Evolutionary conservation across 352 stramenopile species (phyloP).

Genomic region (Peronospora farinosa): DNA sequence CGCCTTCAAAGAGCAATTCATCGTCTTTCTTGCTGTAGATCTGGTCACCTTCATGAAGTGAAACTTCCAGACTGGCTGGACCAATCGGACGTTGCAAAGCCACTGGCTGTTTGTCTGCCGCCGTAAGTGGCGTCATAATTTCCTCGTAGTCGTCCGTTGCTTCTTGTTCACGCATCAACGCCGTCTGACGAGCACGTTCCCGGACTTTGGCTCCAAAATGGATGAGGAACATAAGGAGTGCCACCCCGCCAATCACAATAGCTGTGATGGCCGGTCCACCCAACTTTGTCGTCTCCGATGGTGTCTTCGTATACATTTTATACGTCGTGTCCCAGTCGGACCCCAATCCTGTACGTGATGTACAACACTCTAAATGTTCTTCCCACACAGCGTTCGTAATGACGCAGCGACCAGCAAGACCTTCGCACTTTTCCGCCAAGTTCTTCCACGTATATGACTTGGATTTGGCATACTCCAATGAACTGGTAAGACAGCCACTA

Average conservation of each 20-base stretch:
- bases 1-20: slow-evolving; percentile 83
- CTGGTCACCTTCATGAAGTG: slow-evolving; percentile 81
- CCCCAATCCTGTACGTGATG: slow-evolving; percentile 35
- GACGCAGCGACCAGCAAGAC: slow-evolving; percentile 66
- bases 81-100: slow-evolving; percentile 61
- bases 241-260: slow-evolving; percentile 82
- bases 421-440: slow-evolving; percentile 72
- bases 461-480: slow-evolving; percentile 70
- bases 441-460: slow-evolving; percentile 82
- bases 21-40: slow-evolving; percentile 83
- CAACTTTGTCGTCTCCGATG: slow-evolving; percentile 45
- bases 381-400: slow-evolving; percentile 84
- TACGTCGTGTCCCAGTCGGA: slow-evolving; percentile 72
- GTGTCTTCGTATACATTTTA: slow-evolving; percentile 56
- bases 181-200: slow-evolving; percentile 72
- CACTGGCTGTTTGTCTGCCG: slow-evolving; percentile 53
- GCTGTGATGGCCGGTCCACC: slow-evolving; percentile 62
- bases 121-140: slow-evolving; percentile 86
- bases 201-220: slow-evolving; percentile 82
- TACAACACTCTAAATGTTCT: slow-evolving; percentile 80
- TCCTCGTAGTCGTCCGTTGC: slow-evolving; percentile 87
- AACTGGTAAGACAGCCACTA: slow-evolving; percentile 66
- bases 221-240: slow-evolving; percentile 70
- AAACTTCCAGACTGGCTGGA: slow-evolving; percentile 64
- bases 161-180: slow-evolving; percentile 83